Evolutionary conservation across 495 filamentous ascomycete species (phyloP).

Genomic region (Xylaria sp.): DNA sequence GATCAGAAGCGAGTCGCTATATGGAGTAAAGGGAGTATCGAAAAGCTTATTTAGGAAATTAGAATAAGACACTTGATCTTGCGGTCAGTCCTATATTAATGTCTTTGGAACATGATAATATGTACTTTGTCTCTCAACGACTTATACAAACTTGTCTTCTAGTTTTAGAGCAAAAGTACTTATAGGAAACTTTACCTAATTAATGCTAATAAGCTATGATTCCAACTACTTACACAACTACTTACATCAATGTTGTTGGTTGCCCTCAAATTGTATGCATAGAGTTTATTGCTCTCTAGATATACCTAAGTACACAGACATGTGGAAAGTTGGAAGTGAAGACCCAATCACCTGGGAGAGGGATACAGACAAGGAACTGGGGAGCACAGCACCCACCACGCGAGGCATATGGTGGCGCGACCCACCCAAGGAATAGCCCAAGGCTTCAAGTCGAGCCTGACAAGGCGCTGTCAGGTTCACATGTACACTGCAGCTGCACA

Average conservation of each 20-base stretch:
- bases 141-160: neutral
- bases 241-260: too few species aligned
- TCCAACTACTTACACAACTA: too few species aligned
- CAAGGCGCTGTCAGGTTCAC: conserved; percentile 2
- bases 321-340: neutral
- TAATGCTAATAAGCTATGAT: too few species aligned
- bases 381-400: neutral
- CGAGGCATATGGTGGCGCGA: conserved; percentile 10
- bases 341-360: neutral
- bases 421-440: conserved; percentile 7
- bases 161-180: too few species aligned
- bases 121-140: neutral
- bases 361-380: neutral
- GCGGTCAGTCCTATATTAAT: neutral
- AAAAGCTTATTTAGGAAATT: conserved; percentile 29
- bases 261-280: neutral
- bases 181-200: too few species aligned
- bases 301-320: too few species aligned
- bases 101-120: neutral
- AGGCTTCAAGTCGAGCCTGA: conserved; percentile 23
- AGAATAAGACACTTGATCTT: neutral
- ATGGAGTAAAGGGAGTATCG: conserved; percentile 68
- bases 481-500: neutral
- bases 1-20: conserved; percentile 68
- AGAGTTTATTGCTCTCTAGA: neutral